Evolutionary conservation across 2,329 filamentous ascomycete species (phyloP).

Genomic region (Epicoccum nigrum): DNA sequence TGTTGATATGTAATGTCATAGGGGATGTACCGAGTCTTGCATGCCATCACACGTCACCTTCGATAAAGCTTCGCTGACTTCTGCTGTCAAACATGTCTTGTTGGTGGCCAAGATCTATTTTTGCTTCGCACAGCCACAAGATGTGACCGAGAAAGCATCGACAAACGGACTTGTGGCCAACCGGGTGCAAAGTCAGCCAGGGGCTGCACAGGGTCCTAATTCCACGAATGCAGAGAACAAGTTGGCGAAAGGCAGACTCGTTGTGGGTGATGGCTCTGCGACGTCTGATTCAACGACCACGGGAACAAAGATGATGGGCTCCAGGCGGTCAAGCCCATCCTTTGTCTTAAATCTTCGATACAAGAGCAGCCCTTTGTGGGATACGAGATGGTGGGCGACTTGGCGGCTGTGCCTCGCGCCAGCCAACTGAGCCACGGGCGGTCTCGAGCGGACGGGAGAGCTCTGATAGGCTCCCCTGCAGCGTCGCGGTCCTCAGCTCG

Average conservation of each 20-base stretch:
- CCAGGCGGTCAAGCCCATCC: constrained; percentile 11
- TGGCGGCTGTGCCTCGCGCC: constrained; percentile 9
- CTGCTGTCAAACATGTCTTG: constrained; percentile 14
- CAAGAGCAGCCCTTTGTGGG: constrained; percentile 8
- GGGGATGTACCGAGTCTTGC: constrained; percentile 2
- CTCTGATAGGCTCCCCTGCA: constrained; percentile 25
- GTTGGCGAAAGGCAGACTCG: neutral
- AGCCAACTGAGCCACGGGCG: constrained; percentile 14
- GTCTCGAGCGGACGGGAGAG: constrained; percentile 18
- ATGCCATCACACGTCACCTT: constrained; percentile 13
- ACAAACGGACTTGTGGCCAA: constrained; percentile 8
- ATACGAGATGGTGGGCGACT: constrained; percentile 8
- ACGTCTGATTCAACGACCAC: neutral
- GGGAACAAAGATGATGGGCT: neutral
- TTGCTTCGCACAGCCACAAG: constrained; percentile 16
- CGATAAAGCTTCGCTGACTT: constrained; percentile 9
- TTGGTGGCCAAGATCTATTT: constrained; percentile 18
- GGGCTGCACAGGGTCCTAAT: constrained; percentile 3
- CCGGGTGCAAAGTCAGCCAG: constrained; percentile 7
- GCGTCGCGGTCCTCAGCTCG: constrained; percentile 32
- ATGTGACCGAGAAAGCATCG: constrained; percentile 14
- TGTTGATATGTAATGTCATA: neutral
- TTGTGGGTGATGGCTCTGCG: neutral
- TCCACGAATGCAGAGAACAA: neutral
- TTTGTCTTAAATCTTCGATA: neutral